phyloP scores from a whole-genome alignment of 2,329 filamentous ascomycete genomes.

The Exophiala spinifera region DNA sequence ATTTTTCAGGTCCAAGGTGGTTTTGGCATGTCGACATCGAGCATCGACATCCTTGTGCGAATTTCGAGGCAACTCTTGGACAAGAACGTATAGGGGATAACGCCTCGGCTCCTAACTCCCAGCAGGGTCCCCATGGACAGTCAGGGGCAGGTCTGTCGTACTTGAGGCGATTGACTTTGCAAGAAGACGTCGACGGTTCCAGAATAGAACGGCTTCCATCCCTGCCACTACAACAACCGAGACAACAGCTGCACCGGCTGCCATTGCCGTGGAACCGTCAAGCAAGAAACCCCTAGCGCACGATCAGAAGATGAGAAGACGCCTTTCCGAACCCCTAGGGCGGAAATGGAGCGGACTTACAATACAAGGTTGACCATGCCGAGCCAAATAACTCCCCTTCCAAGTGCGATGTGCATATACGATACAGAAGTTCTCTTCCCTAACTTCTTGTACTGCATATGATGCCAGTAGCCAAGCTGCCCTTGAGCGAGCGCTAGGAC shows the following conservation, averaged over 20 bases:
- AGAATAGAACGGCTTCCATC: not conserved
- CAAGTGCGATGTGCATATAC: conserved; percentile 27
- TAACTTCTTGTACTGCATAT: conserved; percentile 32
- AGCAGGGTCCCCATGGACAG: not conserved
- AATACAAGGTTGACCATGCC: conserved; percentile 17
- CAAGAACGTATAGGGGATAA: not conserved
- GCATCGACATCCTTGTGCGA: too few relatives aligned
- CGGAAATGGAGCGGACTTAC: conserved; percentile 6
- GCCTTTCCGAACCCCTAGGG: not conserved
- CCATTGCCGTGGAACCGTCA: not conserved
- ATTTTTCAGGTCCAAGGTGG: too few relatives aligned
- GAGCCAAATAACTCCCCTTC: conserved; percentile 23
- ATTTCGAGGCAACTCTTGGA: not conserved
- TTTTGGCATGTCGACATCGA: too few relatives aligned
- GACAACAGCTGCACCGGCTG: not conserved
- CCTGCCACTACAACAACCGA: not conserved
- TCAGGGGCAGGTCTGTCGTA: not conserved
- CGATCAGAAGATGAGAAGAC: not conserved
- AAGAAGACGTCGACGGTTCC: not conserved
- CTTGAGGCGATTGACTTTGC: not conserved
- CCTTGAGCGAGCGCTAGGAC: conserved; percentile 34
- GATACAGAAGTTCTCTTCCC: conserved; percentile 7
- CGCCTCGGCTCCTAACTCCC: not conserved
- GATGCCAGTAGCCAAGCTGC: conserved; percentile 36
- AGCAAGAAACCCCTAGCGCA: not conserved